Evolutionary conservation across 179 eudicot genomes (phyloP).

Genomic region (Camellia oleifera): DNA sequence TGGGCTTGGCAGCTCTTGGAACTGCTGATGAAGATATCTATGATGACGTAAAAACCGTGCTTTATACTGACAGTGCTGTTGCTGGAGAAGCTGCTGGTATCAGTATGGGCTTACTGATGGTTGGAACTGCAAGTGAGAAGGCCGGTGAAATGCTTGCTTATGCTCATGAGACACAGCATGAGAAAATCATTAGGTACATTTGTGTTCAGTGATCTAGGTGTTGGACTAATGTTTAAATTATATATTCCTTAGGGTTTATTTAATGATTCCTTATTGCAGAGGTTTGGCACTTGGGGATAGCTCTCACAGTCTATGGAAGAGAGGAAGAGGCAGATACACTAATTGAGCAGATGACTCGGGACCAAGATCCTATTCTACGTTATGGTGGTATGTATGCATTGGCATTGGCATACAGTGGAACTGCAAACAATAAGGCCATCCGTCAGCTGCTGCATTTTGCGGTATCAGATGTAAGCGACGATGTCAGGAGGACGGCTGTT

Average conservation of each 20-base stretch:
- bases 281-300: conserved; percentile 94
- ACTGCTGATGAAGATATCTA: conserved; percentile 91
- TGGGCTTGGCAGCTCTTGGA: conserved; percentile 93
- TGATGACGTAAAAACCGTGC: conserved; percentile 85
- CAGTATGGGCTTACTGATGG: conserved; percentile 94
- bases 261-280: conserved; percentile 36
- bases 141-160: conserved; percentile 95
- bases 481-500: conserved; percentile 96
- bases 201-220: not conserved
- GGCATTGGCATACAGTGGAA: conserved; percentile 96
- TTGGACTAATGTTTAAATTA: not conserved
- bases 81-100: conserved; percentile 99
- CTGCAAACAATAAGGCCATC: conserved; percentile 94
- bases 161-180: conserved; percentile 98
- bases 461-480: conserved; percentile 95
- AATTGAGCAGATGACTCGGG: conserved; percentile 96
- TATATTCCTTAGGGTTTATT: not conserved
- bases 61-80: conserved; percentile 94
- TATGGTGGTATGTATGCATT: conserved; percentile 99
- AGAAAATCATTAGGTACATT: conserved; percentile 88
- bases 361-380: conserved; percentile 94
- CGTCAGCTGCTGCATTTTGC: conserved; percentile 98
- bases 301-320: conserved; percentile 95
- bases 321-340: conserved; percentile 97
- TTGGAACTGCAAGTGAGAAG: conserved; percentile 94